Base-by-base conservation (phyloP, 148 eudicot genomes). In the Cornus suecica region DNA sequence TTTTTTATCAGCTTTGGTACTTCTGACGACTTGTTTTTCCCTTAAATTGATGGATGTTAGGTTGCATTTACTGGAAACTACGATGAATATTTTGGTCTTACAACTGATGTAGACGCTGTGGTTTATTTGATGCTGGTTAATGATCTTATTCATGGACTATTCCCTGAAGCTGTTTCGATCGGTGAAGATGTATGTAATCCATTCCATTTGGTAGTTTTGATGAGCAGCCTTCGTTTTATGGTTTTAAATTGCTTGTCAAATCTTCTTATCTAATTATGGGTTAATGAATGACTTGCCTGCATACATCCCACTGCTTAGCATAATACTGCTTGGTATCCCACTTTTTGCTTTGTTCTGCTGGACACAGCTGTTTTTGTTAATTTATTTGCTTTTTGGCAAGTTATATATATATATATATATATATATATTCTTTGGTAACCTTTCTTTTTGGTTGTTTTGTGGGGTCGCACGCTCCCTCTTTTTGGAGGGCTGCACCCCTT, bases 121-220 rank as follows among this genome's bases (percentile, higher is more conserved):
- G 90, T 87, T 77, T 96, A 91, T 86, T 83, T 96, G 69, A 96
- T 96, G 98, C 88, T 96, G 84, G 99, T 93, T 79, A 96, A 96
- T 83, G 99, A 93, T 87, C 80, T 96, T 72, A 93, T 96, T 76
- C 99, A 96, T 26, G 99, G 97, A 77, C 84, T 93, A 66, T 93
- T 86, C 72, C 98, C 97, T 52, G 92, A 93, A 78, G 98, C 97
- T 73, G 86, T 96, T 72, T 73, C 82, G 69, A 83, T 96, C 70
- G 99, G 99, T 71, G 99, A 96, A 91, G 99, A 96, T 90, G 99
- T 96, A 90, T 48, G 96, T 77, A 27, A 11, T 67, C 56, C n/a
- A 48, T 75, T 63, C 78, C 51, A 75, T 75, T 54, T 26, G 26
- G 72, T 58, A 54, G 16, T 45, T 78, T 23, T 77, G 52, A 66